These are phyloP conservation scores for Acanthamoeba royreba DNA, from an alignment of 208 protist species.

Conservation along the genomic window DNA sequence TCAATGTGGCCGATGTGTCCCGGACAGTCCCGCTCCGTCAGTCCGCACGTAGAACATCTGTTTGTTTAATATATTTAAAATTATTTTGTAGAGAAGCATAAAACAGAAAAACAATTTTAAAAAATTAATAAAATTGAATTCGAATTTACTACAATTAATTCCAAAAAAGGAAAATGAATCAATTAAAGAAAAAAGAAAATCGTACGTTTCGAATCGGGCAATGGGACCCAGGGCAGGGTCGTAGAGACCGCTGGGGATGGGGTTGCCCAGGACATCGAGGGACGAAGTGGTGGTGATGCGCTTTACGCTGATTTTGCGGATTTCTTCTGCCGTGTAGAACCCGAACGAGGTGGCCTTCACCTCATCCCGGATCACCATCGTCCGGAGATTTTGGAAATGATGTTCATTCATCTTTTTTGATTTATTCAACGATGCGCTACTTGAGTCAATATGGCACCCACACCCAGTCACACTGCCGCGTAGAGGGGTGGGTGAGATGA, in stretches of 20 bases:
- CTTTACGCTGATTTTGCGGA: constrained; percentile 75
- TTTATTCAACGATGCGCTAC: background rate
- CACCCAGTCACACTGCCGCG: too few species aligned
- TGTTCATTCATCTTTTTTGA: background rate
- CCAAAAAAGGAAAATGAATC: background rate
- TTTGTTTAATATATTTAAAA: background rate
- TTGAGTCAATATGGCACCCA: background rate
- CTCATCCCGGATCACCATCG: constrained; percentile 54
- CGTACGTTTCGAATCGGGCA: constrained; percentile 62
- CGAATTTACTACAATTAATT: background rate
- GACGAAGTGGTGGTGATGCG: constrained; percentile 73
- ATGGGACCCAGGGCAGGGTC: constrained; percentile 84
- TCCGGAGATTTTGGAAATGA: background rate
- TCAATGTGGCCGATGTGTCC: constrained; percentile 92
- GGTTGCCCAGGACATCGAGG: constrained; percentile 77
- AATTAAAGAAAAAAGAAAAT: constrained; percentile 9
- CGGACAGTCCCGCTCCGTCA: constrained; percentile 79
- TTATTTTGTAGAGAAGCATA: background rate
- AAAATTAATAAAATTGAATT: background rate
- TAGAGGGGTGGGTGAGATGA: too few species aligned
- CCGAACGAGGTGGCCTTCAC: constrained; percentile 70
- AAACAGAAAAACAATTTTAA: background rate
- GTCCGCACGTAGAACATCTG: constrained; percentile 83
- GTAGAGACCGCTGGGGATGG: constrained; percentile 82
- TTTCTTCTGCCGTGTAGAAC: constrained; percentile 78